These are phyloP conservation scores for Candida jianshihensis DNA, from an alignment of 805 yeast genomes.

Conservation along the genomic window DNA sequence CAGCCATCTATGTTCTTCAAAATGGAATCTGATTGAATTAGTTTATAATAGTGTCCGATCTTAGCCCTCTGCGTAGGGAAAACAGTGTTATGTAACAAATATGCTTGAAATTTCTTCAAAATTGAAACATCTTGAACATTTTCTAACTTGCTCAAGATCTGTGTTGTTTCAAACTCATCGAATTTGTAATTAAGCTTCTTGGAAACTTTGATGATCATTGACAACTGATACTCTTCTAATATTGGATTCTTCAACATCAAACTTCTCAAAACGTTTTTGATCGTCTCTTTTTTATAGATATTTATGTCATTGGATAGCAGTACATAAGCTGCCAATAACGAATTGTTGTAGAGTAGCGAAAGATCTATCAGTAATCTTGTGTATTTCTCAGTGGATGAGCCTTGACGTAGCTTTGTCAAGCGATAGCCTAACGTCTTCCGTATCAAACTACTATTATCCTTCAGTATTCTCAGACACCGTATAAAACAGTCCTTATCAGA, in stretches of 20 bases:
- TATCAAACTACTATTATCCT: neutral
- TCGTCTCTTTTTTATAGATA: neutral
- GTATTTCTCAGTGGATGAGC: neutral
- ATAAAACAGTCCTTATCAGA: neutral
- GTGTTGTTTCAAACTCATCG: slow-evolving; percentile 9
- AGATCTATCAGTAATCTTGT: neutral
- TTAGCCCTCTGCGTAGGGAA: slow-evolving; percentile 3
- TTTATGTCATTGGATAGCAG: neutral
- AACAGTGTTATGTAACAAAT: slow-evolving; percentile 7
- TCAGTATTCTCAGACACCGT: neutral
- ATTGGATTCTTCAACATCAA: slow-evolving; percentile 15
- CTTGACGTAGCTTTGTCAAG: neutral
- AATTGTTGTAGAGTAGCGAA: neutral
- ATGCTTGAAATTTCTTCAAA: slow-evolving; percentile 4
- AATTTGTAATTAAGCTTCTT: slow-evolving; percentile 7
- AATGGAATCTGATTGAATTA: slow-evolving; percentile 11
- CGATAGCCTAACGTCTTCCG: neutral
- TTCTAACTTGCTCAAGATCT: slow-evolving; percentile 10
- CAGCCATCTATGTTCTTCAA: slow-evolving; percentile 17
- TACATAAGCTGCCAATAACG: neutral
- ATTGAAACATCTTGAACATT: slow-evolving; percentile 4
- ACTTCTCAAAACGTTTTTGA: neutral
- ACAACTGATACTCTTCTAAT: slow-evolving; percentile 14
- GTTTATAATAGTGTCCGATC: slow-evolving; percentile 7
- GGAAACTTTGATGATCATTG: slow-evolving; percentile 11